phyloP scores from a whole-genome alignment of 1,284 basidiomycete genomes.

The Sporisorium scitamineum region DNA sequence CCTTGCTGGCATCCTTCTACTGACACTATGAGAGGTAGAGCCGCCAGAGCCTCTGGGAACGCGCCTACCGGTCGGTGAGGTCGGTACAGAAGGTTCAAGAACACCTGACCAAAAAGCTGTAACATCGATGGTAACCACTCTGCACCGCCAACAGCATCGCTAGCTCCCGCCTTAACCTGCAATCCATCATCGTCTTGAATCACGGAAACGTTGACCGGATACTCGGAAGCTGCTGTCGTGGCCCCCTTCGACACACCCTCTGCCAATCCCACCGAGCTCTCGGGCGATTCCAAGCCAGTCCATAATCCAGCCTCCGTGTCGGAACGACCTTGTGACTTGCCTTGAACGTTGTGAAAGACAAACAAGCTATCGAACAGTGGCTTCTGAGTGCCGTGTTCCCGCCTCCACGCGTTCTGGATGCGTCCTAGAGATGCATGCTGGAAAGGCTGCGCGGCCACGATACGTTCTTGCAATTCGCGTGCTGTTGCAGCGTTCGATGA shows the following conservation, averaged over 20 bases:
- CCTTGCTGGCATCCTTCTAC: background rate
- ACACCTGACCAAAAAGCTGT: conserved; percentile 9
- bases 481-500: conserved; percentile 12
- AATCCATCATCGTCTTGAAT: conserved; percentile 14
- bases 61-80: conserved; percentile 13
- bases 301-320: background rate
- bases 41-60: conserved; percentile 10
- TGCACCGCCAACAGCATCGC: conserved; percentile 17
- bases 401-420: conserved; percentile 18
- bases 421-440: conserved; percentile 18
- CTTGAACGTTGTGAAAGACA: conserved; percentile 14
- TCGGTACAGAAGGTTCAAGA: conserved; percentile 11
- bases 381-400: background rate
- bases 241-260: background rate
- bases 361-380: conserved; percentile 15
- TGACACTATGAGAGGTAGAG: background rate
- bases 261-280: background rate
- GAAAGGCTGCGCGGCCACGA: conserved; percentile 20
- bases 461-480: conserved; percentile 7
- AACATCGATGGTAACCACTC: conserved; percentile 11
- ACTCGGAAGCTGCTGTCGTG: conserved; percentile 20
- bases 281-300: background rate
- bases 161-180: conserved; percentile 19
- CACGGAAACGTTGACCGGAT: conserved; percentile 25
- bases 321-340: background rate